Evolutionary conservation across 108 stramenopile genomes (phyloP), one percentile per base, ranked within the genome.

Genomic region (Cyclostephanos invisitatus): DNA sequence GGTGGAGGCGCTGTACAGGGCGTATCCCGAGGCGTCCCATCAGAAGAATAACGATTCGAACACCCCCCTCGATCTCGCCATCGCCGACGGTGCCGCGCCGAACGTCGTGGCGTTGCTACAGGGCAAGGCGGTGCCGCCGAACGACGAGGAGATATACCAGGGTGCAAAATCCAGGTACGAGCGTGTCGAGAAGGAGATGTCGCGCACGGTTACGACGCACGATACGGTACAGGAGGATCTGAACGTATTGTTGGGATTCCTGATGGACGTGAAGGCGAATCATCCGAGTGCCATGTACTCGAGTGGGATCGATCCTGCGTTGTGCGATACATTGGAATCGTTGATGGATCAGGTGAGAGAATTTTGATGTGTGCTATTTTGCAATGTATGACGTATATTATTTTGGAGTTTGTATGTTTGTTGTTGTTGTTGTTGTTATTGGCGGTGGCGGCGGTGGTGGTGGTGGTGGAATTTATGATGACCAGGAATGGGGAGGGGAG

Each of bases 31-130:
- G 50, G 92, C 85, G n/a, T 88, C 90, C 11, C 64, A 74, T 11
- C 87, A 90, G 69, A 91, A 93, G 72, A 93, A 93, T 57, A 91
- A 93, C 64, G 92, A 93, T 73, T 88, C 87, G 64, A 93, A 91
- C 64, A 93, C 92, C 22, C 92, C 92, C 0, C 59, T 93, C 36
- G 92, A 93, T 74, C 67, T 93, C 65, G 92, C 92, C 27, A 88
- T 93, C 70, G 92, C 92, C 35, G 92, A 93, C 72, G 92, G 90
- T 21, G 90, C 92, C 17, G 75, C 75, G 15, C 83, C 86, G 36
- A 93, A 93, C 69, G 90, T 93, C 17, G 88, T 93, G 21, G 89
- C 89, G 8, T 67, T 93, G 55, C 68, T 93, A 65, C 90, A 91
- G 77, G 93, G 93, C 35, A 90, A 91, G 77, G 68, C 67, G 6